Evolutionary conservation across 2,329 filamentous ascomycete species (phyloP).

Genomic region (Penicillium psychrosexuale): DNA sequence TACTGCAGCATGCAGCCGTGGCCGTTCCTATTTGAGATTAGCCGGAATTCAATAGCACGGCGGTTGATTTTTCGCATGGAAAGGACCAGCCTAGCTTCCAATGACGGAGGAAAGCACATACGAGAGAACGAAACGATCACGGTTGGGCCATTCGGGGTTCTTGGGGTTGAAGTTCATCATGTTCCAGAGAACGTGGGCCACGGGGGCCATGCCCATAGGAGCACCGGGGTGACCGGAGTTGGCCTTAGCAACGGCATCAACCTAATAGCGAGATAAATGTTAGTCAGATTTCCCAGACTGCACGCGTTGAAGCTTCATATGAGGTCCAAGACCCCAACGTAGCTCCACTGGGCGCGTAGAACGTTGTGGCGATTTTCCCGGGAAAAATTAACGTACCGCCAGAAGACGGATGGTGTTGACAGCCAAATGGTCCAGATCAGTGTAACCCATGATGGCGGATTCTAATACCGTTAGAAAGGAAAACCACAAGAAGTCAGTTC

Average conservation of each 20-base stretch:
- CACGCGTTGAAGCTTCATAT: neutral
- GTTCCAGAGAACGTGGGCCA: slow-evolving; percentile 96
- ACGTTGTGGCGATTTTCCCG: neutral
- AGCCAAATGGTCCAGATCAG: slow-evolving; percentile 80
- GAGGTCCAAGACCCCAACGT: neutral
- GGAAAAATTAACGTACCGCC: slow-evolving; percentile 65
- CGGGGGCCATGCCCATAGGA: slow-evolving; percentile 94
- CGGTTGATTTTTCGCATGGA: neutral
- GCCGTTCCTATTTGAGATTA: slow-evolving; percentile 68
- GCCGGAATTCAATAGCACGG: neutral
- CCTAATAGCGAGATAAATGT: slow-evolving; percentile 52
- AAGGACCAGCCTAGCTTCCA: neutral
- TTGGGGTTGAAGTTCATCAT: slow-evolving; percentile 99
- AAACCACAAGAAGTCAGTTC: neutral
- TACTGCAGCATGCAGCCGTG: slow-evolving; percentile 99
- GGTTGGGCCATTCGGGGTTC: slow-evolving; percentile 95
- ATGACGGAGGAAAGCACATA: slow-evolving; percentile 54
- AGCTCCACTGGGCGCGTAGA: neutral
- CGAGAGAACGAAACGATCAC: slow-evolving; percentile 98
- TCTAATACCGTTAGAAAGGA: slow-evolving; percentile 23
- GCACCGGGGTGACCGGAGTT: slow-evolving; percentile 99
- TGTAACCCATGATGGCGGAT: slow-evolving; percentile 73
- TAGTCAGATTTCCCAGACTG: neutral
- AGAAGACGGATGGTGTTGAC: slow-evolving; percentile 98
- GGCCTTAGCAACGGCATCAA: slow-evolving; percentile 92